Percentiles rank a stretch among this genome's conserved stretches.
Evolutionary conservation across 306 rosid species (phyloP).

Genomic region (Medicago arabica): DNA sequence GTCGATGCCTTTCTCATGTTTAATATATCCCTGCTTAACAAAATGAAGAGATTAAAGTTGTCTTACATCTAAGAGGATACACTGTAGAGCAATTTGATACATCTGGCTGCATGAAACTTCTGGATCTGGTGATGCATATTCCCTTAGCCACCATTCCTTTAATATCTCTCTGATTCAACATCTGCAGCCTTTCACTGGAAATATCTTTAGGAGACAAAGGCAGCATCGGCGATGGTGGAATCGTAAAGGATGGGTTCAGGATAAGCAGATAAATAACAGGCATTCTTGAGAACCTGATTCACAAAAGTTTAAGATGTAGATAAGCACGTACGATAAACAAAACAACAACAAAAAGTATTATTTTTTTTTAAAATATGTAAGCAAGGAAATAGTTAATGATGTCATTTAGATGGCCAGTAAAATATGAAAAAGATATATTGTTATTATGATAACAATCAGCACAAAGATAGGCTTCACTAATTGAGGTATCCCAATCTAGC

Average conservation of each 20-base stretch:
- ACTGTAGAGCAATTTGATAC: too few relatives aligned
- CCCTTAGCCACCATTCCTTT: constrained; percentile 84
- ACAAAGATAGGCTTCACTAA: constrained; percentile 5
- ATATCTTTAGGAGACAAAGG: constrained; percentile 48
- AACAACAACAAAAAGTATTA: background rate
- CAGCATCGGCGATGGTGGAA: constrained; percentile 41
- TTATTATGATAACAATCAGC: background rate
- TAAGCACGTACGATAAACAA: too few relatives aligned
- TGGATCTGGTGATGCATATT: constrained; percentile 75
- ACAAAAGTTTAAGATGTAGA: constrained; percentile 1
- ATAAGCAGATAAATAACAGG: constrained; percentile 75
- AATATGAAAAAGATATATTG: too few relatives aligned
- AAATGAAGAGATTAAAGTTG: constrained; percentile 27
- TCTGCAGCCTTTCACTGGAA: constrained; percentile 51
- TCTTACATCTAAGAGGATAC: constrained; percentile 84
- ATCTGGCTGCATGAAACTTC: too few relatives aligned
- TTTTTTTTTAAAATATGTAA: background rate
- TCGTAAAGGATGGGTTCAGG: constrained; percentile 32
- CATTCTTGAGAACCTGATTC: constrained; percentile 82
- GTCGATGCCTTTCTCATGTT: background rate
- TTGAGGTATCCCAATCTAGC: background rate
- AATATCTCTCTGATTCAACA: constrained; percentile 55
- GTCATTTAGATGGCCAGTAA: constrained; percentile 18
- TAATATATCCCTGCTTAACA: constrained; percentile 26
- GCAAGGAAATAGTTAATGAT: constrained; percentile 14